phyloP scores from a whole-genome alignment of 202 grass and related monocot species.

The Elaeis oleifera region DNA sequence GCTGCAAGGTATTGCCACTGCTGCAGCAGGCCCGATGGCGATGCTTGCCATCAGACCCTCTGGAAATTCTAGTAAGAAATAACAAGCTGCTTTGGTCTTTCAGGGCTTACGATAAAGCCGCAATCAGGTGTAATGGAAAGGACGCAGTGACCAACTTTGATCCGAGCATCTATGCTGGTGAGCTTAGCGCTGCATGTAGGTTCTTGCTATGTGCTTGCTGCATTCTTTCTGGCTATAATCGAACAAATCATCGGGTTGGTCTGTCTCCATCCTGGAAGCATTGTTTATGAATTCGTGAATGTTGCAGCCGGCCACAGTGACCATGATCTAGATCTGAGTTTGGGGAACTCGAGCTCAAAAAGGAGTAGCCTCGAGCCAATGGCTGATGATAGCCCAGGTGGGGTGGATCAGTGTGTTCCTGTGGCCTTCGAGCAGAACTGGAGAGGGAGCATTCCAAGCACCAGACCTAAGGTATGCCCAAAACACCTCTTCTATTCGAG shows the following conservation, averaged over 20 bases:
- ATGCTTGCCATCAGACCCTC: too few relatives aligned
- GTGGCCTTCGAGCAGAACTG: conserved; percentile 52
- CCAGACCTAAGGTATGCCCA: conserved; percentile 50
- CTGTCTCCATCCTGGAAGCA: too few relatives aligned
- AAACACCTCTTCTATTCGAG: neutral
- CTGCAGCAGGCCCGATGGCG: too few relatives aligned
- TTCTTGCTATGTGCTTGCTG: neutral
- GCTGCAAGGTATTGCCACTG: conserved; percentile 59
- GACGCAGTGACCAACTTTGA: conserved; percentile 20
- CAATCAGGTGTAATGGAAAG: conserved; percentile 17
- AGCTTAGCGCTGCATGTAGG: conserved; percentile 40
- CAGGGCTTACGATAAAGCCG: conserved; percentile 19
- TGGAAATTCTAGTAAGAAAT: too few relatives aligned
- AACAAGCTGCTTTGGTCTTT: neutral
- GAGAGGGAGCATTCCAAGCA: conserved; percentile 44
- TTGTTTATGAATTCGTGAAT: neutral
- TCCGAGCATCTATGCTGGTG: conserved; percentile 28
- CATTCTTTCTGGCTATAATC: neutral
- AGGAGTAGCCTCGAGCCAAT: conserved; percentile 31
- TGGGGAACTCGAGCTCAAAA: conserved; percentile 65
- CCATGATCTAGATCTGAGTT: conserved; percentile 70
- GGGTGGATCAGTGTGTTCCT: conserved; percentile 46
- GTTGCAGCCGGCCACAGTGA: conserved; percentile 18
- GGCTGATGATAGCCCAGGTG: conserved; percentile 33
- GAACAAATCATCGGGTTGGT: too few relatives aligned